Conservation (phyloP, 768 basidiomycete species). For the Lentinula sp. region DNA sequence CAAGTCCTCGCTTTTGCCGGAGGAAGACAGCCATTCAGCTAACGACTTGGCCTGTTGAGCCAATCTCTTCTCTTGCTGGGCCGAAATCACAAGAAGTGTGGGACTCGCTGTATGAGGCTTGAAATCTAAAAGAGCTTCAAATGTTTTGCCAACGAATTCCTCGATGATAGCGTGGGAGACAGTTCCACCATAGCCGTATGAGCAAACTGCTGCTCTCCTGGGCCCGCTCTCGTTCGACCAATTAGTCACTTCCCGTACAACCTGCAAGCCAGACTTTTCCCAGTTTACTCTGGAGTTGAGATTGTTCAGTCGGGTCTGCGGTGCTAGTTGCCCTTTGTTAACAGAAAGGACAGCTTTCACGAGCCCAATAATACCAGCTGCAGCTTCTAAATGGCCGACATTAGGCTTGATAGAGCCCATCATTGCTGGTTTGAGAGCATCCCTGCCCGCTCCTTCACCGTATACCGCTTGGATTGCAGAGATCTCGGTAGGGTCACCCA, state of each 20-base stretch:
- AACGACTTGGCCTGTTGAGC: neutral
- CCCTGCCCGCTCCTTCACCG: conserved; percentile 8
- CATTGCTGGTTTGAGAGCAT: conserved; percentile 12
- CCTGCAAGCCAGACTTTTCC: neutral
- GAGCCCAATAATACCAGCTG: neutral
- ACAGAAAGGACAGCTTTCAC: neutral
- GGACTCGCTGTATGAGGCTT: neutral
- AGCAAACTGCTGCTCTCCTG: neutral
- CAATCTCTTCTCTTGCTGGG: neutral
- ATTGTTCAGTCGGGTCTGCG: neutral
- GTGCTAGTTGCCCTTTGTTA: neutral
- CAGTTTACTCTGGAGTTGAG: neutral
- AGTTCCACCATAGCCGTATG: neutral
- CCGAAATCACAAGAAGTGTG: neutral
- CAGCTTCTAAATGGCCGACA: conserved; percentile 15
- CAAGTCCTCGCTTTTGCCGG: neutral
- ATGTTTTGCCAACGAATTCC: neutral
- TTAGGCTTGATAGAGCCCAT: conserved; percentile 30
- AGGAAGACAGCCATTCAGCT: neutral
- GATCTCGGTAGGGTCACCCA: conserved; percentile 36
- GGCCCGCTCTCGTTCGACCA: neutral
- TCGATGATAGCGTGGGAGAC: neutral
- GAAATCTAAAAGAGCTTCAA: neutral
- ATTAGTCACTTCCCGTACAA: neutral
- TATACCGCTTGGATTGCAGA: conserved; percentile 31